phyloP scores from a whole-genome alignment of 495 filamentous ascomycete species.

The Penicillium arizonense region DNA sequence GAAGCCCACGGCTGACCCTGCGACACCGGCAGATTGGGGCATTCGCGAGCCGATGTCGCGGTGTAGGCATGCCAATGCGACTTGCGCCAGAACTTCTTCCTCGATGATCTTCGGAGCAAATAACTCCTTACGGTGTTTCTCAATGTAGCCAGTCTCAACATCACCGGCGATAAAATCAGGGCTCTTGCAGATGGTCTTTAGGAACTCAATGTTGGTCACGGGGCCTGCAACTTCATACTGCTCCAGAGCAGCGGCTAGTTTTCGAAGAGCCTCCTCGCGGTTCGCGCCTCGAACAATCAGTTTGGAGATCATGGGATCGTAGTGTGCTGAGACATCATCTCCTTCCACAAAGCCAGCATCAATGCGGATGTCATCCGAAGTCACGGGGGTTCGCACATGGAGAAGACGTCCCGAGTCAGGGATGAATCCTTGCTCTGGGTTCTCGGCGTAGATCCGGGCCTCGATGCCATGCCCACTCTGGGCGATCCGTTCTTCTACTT shows the following conservation, averaged over 20 bases:
- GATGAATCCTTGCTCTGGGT: conserved; percentile 84
- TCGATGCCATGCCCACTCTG: conserved; percentile 85
- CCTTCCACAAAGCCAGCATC: conserved; percentile 91
- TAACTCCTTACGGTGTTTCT: conserved; percentile 75
- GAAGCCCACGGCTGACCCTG: conserved; percentile 50
- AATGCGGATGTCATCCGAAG: conserved; percentile 72
- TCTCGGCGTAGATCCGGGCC: conserved; percentile 95
- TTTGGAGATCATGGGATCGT: conserved; percentile 99
- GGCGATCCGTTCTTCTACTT: conserved; percentile 76
- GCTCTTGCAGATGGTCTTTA: conserved; percentile 81
- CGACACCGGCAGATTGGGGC: conserved; percentile 19
- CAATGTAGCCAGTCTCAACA: conserved; percentile 95
- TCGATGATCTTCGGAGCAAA: conserved; percentile 55
- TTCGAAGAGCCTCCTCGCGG: conserved; percentile 78
- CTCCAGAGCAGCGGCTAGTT: conserved; percentile 75
- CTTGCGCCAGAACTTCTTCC: conserved; percentile 75
- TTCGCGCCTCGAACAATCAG: conserved; percentile 84
- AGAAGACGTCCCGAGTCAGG: conserved; percentile 89
- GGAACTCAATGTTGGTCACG: conserved; percentile 93
- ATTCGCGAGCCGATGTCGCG: conserved; percentile 27
- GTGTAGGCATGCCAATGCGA: conserved; percentile 69
- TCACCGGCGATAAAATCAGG: conserved; percentile 80
- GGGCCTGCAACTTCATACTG: conserved; percentile 92
- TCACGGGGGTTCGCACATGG: conserved; percentile 73
- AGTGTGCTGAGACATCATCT: conserved; percentile 90